phyloP scores from a whole-genome alignment of 2,329 filamentous ascomycete species.

The Xylaria sp. region DNA sequence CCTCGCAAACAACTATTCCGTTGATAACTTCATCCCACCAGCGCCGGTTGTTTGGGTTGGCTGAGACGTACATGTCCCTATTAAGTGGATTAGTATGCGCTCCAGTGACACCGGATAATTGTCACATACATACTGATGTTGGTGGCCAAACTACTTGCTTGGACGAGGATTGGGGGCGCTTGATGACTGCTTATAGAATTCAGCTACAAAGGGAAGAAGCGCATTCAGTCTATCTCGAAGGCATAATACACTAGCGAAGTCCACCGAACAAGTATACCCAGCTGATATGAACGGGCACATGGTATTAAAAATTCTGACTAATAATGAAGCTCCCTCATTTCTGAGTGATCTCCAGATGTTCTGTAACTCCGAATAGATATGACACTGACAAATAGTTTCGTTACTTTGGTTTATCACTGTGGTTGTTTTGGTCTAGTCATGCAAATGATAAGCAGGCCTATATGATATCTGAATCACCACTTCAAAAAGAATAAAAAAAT shows the following conservation, averaged over 20 bases:
- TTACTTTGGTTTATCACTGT: background rate
- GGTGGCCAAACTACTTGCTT: background rate
- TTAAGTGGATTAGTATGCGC: background rate
- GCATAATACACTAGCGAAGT: background rate
- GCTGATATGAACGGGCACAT: background rate
- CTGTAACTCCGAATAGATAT: background rate
- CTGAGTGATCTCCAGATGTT: background rate
- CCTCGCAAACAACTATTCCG: background rate
- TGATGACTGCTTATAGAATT: background rate
- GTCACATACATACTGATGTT: background rate
- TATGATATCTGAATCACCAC: background rate
- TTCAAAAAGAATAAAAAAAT: background rate
- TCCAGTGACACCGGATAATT: background rate
- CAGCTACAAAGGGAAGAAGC: too few species aligned
- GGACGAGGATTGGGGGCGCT: background rate
- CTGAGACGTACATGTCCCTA: background rate
- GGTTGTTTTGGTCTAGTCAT: background rate
- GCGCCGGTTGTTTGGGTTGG: conserved; percentile 7
- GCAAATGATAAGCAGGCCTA: background rate
- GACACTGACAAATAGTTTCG: background rate
- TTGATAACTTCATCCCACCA: conserved; percentile 1
- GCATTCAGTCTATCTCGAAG: background rate
- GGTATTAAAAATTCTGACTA: background rate
- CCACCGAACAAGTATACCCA: too few species aligned
- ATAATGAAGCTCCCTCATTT: background rate